Percentiles rank a stretch among this genome's conserved stretches.
Evolutionary conservation across 345 rosid species (phyloP).

Genomic region (Boechera retrofracta): DNA sequence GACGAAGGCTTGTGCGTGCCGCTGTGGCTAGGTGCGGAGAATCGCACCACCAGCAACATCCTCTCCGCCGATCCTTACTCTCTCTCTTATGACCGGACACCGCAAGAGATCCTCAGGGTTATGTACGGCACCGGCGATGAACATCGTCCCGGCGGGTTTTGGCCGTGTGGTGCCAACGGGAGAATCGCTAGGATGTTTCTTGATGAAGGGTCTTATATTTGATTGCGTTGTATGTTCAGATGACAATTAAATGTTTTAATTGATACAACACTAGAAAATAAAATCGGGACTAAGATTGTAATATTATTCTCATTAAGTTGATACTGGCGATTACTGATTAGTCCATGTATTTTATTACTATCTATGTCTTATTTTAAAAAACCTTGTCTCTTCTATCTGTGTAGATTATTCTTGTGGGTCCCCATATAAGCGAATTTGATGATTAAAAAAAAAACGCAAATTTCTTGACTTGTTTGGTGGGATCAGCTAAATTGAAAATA

Average conservation of each 20-base stretch:
- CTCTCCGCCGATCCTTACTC: slow-evolving; percentile 44
- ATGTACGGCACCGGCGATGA: slow-evolving; percentile 56
- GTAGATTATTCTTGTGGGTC: not conserved
- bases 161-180: slow-evolving; percentile 57
- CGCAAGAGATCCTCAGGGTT: slow-evolving; percentile 53
- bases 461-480: not conserved
- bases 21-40: slow-evolving; percentile 50
- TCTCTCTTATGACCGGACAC: slow-evolving; percentile 52
- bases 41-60: slow-evolving; percentile 45
- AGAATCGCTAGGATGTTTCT: slow-evolving; percentile 46
- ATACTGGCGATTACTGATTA: not conserved
- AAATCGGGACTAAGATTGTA: not conserved
- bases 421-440: not conserved
- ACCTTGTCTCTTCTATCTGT: too few relatives aligned
- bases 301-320: not conserved
- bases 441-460: not conserved
- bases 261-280: not conserved
- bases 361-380: not conserved
- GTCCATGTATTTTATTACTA: not conserved
- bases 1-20: slow-evolving; percentile 61
- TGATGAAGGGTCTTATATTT: slow-evolving; percentile 2
- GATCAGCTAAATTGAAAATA: not conserved
- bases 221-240: not conserved
- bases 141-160: slow-evolving; percentile 56
- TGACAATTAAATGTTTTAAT: not conserved